phyloP scores from a whole-genome alignment of 2,329 filamentous ascomycete genomes.

The Fusarium sp. region DNA sequence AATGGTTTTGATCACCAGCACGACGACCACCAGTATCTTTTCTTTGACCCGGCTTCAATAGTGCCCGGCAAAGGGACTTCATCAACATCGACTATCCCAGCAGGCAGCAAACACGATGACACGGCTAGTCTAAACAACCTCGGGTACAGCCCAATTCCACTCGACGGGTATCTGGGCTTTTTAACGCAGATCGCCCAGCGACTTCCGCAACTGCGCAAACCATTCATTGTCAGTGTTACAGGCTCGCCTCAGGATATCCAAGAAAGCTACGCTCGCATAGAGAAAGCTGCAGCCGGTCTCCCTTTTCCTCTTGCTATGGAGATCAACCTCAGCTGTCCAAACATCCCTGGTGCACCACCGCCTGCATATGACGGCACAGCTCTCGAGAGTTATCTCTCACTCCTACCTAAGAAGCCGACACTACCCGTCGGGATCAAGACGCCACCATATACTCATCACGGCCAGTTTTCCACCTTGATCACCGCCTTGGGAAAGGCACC shows the following conservation, averaged over 20 bases:
- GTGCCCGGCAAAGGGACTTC: constrained; percentile 40
- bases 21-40: constrained; percentile 74
- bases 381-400: constrained; percentile 69
- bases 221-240: constrained; percentile 80
- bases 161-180: constrained; percentile 72
- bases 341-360: constrained; percentile 78
- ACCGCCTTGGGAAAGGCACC: constrained; percentile 61
- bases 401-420: constrained; percentile 57
- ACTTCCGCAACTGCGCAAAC: constrained; percentile 60
- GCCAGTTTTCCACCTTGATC: constrained; percentile 74
- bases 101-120: constrained; percentile 39
- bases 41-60: constrained; percentile 68
- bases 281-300: constrained; percentile 54
- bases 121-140: constrained; percentile 76
- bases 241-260: constrained; percentile 72
- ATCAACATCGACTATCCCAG: constrained; percentile 35
- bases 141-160: constrained; percentile 78
- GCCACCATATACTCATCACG: constrained; percentile 81
- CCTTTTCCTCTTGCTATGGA: constrained; percentile 76
- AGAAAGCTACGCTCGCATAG: constrained; percentile 69
- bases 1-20: constrained; percentile 76
- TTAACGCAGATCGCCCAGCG: constrained; percentile 63
- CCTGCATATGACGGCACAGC: constrained; percentile 75
- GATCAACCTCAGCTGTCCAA: constrained; percentile 85
- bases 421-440: constrained; percentile 77